Conservation (phyloP, 768 basidiomycete genomes). For the Mycena galopus region DNA sequence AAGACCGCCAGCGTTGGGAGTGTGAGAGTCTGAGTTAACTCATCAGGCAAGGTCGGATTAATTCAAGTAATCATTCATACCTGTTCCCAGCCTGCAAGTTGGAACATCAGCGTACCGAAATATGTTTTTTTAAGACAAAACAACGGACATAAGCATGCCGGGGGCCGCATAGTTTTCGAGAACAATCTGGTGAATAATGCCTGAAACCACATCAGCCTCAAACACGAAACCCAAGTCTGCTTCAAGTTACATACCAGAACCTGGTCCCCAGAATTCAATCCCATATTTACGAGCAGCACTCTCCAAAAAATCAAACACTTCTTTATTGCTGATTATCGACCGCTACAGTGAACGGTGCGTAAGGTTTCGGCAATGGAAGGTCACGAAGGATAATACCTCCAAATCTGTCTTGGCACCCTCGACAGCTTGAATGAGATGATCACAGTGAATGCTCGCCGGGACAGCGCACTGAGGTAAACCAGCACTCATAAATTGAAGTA, state of each 20-base stretch:
- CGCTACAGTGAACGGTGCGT: constrained; percentile 56
- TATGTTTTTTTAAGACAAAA: constrained; percentile 19
- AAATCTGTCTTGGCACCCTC: constrained; percentile 90
- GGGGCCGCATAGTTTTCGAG: constrained; percentile 98
- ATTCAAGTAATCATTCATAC: constrained; percentile 49
- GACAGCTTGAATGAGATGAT: constrained; percentile 96
- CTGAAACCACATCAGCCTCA: constrained; percentile 9
- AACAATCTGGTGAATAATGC: constrained; percentile 96
- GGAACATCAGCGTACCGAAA: constrained; percentile 17
- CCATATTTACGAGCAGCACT: constrained; percentile 92
- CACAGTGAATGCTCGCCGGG: constrained; percentile 94
- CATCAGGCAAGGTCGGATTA: constrained; percentile 14
- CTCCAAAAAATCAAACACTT: constrained; percentile 97
- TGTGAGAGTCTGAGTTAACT: constrained; percentile 83
- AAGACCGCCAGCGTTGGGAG: constrained; percentile 97
- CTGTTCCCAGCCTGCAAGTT: constrained; percentile 80
- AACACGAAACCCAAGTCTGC: background rate
- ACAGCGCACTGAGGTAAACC: constrained; percentile 88
- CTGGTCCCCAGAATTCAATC: constrained; percentile 98
- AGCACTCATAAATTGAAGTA: constrained; percentile 99
- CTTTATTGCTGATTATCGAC: constrained; percentile 90
- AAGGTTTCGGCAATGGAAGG: background rate
- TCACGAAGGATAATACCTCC: constrained; percentile 60
- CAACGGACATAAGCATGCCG: constrained; percentile 91
- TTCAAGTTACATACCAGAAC: constrained; percentile 67